Base-by-base conservation (phyloP, 2,329 filamentous ascomycete species). In the Dactylellina sp. region DNA sequence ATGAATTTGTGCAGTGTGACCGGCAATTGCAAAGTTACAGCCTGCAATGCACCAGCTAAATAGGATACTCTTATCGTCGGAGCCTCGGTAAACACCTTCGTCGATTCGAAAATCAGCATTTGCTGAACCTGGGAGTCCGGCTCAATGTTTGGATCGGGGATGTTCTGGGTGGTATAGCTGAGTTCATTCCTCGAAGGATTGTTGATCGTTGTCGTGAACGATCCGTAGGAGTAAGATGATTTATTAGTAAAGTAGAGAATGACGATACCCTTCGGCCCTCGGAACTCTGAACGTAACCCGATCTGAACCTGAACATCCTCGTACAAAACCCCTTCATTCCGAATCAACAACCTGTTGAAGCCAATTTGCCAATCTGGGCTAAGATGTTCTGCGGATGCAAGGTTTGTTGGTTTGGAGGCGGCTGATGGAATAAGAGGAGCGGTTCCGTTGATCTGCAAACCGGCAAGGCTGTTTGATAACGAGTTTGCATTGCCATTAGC, bases 201-300 rank as follows among this genome's bases (percentile, higher is more conserved):
- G 80, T 98, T 93, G 52, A 98, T 83, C 0, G 94, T 96, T 0
- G 95, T 98, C 0, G 95, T 98, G 80, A 99, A 96, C 0, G 93
- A 97, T 61, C 89, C 91, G 78, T 99, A 90, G 0, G 90, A 83
- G 39, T 91, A 89, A 0, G 92, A 89, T 0, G 92, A 93, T 83
- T 97, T 97, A 84, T 99, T 99, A 75, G 89, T 91, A 81, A 98
- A 97, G 82, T 98, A 99, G 57, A 97, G 84, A 78, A 99, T 98
- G 75, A 99, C 84, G 79, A 95, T 97, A 44, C 95, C 95, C 83
- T 97, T 90, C 80, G 97, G 92, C n/a, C 89, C 91, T 72, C 95
- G 90, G 80, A 97, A 99, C 82, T 99, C 95, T 7, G 93, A 96
- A 37, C 95, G 89, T 59, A 98, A 83, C 32, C 95, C 95, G 42